A percentile compares a stretch with the other conserved stretches of the same genome.
Conservation (phyloP, 331 rosid genomes). For the Telfairia occidentalis region DNA sequence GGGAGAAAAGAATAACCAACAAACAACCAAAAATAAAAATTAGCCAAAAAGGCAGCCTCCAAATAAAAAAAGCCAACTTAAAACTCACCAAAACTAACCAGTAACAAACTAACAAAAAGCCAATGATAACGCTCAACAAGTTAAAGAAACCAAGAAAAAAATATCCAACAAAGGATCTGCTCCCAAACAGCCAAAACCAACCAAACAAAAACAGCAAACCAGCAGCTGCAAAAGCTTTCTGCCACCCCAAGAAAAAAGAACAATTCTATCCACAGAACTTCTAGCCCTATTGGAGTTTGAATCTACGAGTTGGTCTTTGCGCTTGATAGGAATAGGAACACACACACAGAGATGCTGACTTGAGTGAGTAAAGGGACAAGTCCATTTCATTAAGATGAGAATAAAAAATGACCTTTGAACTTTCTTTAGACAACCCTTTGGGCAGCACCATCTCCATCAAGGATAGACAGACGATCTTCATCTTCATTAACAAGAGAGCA, state of each 20-base stretch:
- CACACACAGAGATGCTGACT: not conserved
- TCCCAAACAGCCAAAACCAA: not conserved
- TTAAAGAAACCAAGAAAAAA: not conserved
- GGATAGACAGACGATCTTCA: no score
- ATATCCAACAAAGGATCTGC: not conserved
- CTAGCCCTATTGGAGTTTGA: not conserved
- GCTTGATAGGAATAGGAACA: not conserved
- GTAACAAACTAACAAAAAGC: not conserved
- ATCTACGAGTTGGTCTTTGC: not conserved
- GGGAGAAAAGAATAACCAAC: no score
- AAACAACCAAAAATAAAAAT: no score
- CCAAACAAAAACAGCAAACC: not conserved
- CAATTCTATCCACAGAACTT: not conserved
- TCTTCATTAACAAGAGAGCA: no score
- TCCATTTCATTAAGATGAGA: no score
- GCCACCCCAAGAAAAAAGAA: not conserved
- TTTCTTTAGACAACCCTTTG: no score
- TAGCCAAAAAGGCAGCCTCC: no score
- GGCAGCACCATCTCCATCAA: no score
- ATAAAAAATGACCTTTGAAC: no score
- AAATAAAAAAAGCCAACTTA: not conserved
- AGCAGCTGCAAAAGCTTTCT: not conserved
- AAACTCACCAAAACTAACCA: not conserved
- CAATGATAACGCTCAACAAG: not conserved
- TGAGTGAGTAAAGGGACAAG: not conserved